phyloP scores from a whole-genome alignment of 176 grass and related monocot genomes.

The Canna indica region DNA sequence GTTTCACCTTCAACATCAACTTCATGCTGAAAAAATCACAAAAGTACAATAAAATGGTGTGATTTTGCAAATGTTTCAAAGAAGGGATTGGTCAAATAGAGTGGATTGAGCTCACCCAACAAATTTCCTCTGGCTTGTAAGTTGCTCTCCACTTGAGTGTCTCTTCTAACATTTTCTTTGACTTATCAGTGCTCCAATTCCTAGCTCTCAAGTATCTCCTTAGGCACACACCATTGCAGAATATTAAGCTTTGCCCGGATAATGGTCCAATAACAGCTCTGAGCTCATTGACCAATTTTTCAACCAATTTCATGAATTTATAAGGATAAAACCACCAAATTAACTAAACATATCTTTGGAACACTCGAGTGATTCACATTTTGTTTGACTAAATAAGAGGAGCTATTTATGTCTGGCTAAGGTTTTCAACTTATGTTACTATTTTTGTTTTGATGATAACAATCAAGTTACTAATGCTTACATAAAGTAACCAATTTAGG shows the following conservation, averaged over 20 bases:
- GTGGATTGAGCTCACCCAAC: constrained; percentile 43
- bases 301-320: constrained; percentile 1
- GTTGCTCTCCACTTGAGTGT: constrained; percentile 65
- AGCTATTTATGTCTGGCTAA: too few species aligned
- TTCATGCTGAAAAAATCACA: constrained; percentile 36
- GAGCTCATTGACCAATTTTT: constrained; percentile 52
- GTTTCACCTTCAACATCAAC: constrained; percentile 70
- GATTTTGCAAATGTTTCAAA: neutral
- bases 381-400: too few species aligned
- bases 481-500: too few species aligned
- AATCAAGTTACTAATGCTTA: too few species aligned
- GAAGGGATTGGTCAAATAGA: neutral
- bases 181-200: constrained; percentile 58
- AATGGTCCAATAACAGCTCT: constrained; percentile 51
- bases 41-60: neutral
- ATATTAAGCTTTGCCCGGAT: constrained; percentile 33
- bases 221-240: constrained; percentile 48
- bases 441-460: too few species aligned
- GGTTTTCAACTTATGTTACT: too few species aligned
- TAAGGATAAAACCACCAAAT: neutral
- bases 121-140: constrained; percentile 66
- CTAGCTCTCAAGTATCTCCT: constrained; percentile 66
- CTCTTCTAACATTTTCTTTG: constrained; percentile 84
- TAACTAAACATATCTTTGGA: too few species aligned
- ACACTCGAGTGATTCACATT: too few species aligned